Evolutionary conservation across 2,329 filamentous ascomycete species (phyloP), one percentile per base, ranked within the genome.

Genomic region (Teratosphaeria epicoccoides): DNA sequence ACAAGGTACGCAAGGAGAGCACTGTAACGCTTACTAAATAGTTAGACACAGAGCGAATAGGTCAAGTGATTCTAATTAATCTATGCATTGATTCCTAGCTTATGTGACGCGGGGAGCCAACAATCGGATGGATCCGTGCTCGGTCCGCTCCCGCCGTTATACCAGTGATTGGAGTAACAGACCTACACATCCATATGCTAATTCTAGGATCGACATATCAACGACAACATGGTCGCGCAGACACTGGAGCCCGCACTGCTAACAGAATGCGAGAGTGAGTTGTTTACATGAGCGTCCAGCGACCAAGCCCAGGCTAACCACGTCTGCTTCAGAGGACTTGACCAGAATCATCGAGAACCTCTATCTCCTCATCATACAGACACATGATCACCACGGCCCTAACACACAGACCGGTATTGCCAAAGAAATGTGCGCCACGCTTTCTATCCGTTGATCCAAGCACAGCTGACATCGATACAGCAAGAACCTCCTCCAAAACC

Each of bases 291-390:
- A 11, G 23, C 47, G 22, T 43, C 45, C 43, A 25, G 26, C 33
- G n/a, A 17, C n/a, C 6, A 40, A 40, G n/a, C 6, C 2, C n/a
- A 40, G 28, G 43, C 59, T 59, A 37, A 61, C 49, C 24, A 25
- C 3, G 23, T 40, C 17, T n/a, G n/a, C n/a, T 17, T n/a, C n/a
- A 40, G 75, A 70, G 46, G 76, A 80, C 58, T 69, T 83, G 49
- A 81, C 81, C 67, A 74, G 76, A 45, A 76, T 82, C 52, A 80
- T 83, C 57, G 77, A 81, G 59, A 77, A 80, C 59, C 73, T 84
- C 49, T 83, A 79, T 69, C 75, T 81, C 57, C 68, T 77, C 40
- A 72, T 76, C 47, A 76, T 81, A 44, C 78, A 83, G 65, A 74
- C 76, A 25, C 75, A 80, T 62, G 79, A 80, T 57, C 81, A 82